A percentile compares a stretch with the other conserved stretches of the same genome.
Evolutionary conservation across 352 stramenopile species (phyloP).

Genomic region (Phytophthora fragariaefolia): DNA sequence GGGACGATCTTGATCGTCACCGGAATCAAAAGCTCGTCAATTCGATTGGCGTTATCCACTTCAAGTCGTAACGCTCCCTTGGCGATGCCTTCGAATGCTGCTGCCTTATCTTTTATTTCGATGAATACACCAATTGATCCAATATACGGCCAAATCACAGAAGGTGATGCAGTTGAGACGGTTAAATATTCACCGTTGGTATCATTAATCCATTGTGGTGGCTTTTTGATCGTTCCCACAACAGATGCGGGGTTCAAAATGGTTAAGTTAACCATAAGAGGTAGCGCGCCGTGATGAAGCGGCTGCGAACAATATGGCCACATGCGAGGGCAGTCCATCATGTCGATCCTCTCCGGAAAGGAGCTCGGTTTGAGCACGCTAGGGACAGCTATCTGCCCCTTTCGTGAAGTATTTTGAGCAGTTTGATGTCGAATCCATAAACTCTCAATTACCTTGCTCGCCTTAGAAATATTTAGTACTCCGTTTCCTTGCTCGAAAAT

Average conservation of each 20-base stretch:
- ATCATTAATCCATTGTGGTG: constrained; percentile 57
- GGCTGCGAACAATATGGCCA: constrained; percentile 87
- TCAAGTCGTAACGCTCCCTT: constrained; percentile 49
- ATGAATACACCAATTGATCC: constrained; percentile 78
- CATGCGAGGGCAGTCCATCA: constrained; percentile 86
- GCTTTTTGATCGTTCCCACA: constrained; percentile 49
- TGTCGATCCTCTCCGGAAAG: constrained; percentile 72
- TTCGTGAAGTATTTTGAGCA: constrained; percentile 21
- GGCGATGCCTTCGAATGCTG: constrained; percentile 48
- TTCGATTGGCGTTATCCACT: constrained; percentile 48
- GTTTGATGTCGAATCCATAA: constrained; percentile 48
- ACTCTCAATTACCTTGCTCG: constrained; percentile 51
- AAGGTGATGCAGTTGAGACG: constrained; percentile 55
- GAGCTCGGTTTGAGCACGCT: constrained; percentile 47
- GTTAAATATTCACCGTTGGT: constrained; percentile 58
- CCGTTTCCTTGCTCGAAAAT: constrained; percentile 89
- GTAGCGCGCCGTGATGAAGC: constrained; percentile 73
- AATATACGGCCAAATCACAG: constrained; percentile 72
- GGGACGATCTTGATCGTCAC: constrained; percentile 59
- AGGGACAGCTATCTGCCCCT: constrained; percentile 2
- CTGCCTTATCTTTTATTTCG: constrained; percentile 57
- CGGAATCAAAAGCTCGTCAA: constrained; percentile 55
- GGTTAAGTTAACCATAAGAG: constrained; percentile 87
- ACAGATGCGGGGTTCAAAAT: constrained; percentile 72
- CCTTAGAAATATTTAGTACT: constrained; percentile 69